Percentiles rank a stretch among this genome's conserved stretches.
phyloP scores from a whole-genome alignment of 441 rosid genomes.

The Pelargonium australe region DNA sequence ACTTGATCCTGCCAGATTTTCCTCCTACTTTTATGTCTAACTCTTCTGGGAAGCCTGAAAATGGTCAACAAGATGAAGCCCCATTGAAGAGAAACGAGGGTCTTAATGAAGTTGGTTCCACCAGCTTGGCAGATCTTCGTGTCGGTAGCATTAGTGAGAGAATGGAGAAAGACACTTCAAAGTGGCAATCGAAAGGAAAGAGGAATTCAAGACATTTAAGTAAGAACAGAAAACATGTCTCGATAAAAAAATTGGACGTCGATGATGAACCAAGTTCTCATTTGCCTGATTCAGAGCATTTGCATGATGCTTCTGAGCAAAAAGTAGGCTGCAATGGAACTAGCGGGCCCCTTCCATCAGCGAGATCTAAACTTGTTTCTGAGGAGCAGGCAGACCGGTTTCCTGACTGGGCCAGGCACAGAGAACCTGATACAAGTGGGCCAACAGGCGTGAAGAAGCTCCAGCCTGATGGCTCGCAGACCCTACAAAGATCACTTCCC shows the following conservation, averaged over 20 bases:
- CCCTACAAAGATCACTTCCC: conserved; percentile 48
- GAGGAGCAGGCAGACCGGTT: conserved; percentile 27
- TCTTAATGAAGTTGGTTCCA: conserved; percentile 39
- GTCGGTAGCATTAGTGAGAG: conserved; percentile 38
- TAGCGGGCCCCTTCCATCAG: conserved; percentile 12
- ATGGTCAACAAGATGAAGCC: neutral
- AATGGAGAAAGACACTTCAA: conserved; percentile 65
- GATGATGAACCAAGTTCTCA: conserved; percentile 33
- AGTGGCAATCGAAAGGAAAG: conserved; percentile 94
- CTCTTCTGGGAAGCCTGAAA: neutral
- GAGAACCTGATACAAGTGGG: conserved; percentile 32
- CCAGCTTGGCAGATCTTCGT: conserved; percentile 28
- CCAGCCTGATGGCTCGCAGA: conserved; percentile 29
- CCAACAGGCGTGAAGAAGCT: conserved; percentile 25
- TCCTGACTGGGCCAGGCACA: conserved; percentile 25
- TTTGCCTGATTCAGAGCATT: conserved; percentile 28
- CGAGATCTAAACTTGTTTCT: conserved; percentile 18
- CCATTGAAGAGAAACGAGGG: conserved; percentile 19
- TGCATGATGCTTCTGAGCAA: conserved; percentile 33
- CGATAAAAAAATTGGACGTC: conserved; percentile 38
- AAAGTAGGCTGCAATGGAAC: conserved; percentile 30
- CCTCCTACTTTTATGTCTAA: neutral
- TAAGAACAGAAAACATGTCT: conserved; percentile 47
- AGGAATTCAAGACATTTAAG: conserved; percentile 74
- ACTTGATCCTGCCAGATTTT: neutral